Conservation (phyloP, 352 stramenopile species). For the Phytophthora crassamura region DNA sequence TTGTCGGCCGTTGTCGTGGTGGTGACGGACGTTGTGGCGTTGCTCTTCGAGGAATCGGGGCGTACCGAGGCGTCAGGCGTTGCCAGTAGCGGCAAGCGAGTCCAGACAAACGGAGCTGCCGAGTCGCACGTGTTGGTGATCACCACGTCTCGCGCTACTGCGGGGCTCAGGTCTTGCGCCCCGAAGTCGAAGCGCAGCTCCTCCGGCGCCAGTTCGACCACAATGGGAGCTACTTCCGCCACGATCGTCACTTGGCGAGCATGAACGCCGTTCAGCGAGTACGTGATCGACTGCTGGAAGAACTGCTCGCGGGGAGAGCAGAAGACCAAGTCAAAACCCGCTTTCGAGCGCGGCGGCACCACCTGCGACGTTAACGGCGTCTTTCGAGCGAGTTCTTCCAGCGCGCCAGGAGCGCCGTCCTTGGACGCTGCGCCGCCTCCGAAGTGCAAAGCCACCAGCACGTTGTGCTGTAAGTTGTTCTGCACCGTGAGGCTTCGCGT, state of each 20-base stretch:
- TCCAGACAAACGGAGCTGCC: conserved; percentile 87
- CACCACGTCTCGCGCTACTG: conserved; percentile 64
- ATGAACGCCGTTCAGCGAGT: conserved; percentile 88
- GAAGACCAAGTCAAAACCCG: conserved; percentile 93
- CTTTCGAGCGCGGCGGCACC: conserved; percentile 74
- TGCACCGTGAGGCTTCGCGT: conserved; percentile 86
- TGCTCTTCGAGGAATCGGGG: conserved; percentile 73
- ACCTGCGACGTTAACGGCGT: conserved; percentile 82
- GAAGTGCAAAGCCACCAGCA: conserved; percentile 73
- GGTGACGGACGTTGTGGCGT: conserved; percentile 31
- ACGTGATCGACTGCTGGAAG: conserved; percentile 85
- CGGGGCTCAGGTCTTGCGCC: conserved; percentile 51
- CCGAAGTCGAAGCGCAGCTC: conserved; percentile 86
- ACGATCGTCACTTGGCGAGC: conserved; percentile 83
- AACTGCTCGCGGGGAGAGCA: conserved; percentile 77
- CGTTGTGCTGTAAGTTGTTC: conserved; percentile 88
- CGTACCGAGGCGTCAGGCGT: conserved; percentile 30
- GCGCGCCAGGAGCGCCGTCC: conserved; percentile 23
- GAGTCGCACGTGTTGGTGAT: conserved; percentile 94
- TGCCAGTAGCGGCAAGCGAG: conserved; percentile 7
- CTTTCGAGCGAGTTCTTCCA: conserved; percentile 70
- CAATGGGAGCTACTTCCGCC: conserved; percentile 91
- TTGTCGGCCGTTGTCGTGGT: conserved; percentile 31
- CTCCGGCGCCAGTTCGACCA: conserved; percentile 66
- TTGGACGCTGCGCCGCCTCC: conserved; percentile 12